Conservation (phyloP, 805 yeast species). For the Wickerhamiella alocasiicola region DNA sequence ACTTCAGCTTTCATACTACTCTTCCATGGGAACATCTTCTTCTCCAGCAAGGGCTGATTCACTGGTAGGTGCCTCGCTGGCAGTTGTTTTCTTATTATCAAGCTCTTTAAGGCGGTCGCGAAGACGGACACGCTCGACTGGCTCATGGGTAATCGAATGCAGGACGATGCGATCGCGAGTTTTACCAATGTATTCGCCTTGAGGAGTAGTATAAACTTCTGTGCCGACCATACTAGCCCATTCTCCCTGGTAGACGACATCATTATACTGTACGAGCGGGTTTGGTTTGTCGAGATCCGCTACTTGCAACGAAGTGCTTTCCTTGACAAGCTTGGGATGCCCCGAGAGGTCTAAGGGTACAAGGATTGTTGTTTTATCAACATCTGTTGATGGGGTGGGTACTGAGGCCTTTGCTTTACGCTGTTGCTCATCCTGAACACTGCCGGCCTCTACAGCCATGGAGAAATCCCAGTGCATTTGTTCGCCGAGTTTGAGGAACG, state of each 20-base stretch:
- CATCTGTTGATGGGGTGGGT: background rate
- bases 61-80: too few species aligned
- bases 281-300: constrained; percentile 42
- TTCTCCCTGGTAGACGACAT: constrained; percentile 51
- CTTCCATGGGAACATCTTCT: constrained; percentile 1
- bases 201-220: constrained; percentile 34
- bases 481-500: constrained; percentile 62
- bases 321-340: constrained; percentile 29
- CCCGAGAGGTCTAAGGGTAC: constrained; percentile 39
- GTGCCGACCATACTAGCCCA: constrained; percentile 78
- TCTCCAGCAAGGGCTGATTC: too few species aligned
- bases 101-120: constrained; percentile 11
- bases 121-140: constrained; percentile 5
- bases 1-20: too few species aligned
- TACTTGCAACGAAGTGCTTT: constrained; percentile 32
- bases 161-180: constrained; percentile 22
- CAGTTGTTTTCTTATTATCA: constrained; percentile 10
- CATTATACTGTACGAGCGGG: constrained; percentile 49
- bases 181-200: constrained; percentile 24
- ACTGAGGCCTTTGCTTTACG: constrained; percentile 13
- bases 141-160: constrained; percentile 18
- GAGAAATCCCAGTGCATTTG: constrained; percentile 88
- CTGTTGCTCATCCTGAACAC: constrained; percentile 58
- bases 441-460: constrained; percentile 70
- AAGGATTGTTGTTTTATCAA: constrained; percentile 25